Evolutionary conservation across 2,329 filamentous ascomycete genomes (phyloP).

Genomic region (Ascochyta clinopodiicola): DNA sequence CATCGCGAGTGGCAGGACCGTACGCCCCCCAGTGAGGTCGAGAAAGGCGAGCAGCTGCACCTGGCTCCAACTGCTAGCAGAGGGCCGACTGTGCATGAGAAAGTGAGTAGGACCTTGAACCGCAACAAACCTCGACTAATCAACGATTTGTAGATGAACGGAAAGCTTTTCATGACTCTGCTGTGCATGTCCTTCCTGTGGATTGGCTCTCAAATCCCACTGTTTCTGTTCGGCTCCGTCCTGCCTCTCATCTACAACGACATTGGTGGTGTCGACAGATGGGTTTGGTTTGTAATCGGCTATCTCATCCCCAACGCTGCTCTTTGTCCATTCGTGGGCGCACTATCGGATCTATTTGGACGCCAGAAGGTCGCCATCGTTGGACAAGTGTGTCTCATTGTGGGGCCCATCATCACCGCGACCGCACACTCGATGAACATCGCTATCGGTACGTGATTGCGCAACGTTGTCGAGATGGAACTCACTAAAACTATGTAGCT

Average conservation of each 20-base stretch:
- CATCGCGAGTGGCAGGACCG: conserved; percentile 22
- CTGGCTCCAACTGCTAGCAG: conserved; percentile 19
- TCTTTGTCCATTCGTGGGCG: conserved; percentile 69
- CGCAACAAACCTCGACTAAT: not conserved
- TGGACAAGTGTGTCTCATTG: conserved; percentile 44
- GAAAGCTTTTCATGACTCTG: conserved; percentile 61
- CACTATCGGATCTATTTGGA: conserved; percentile 45
- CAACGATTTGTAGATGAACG: conserved; percentile 24
- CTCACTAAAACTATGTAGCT: conserved; percentile 16
- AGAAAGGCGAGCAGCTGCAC: conserved; percentile 23
- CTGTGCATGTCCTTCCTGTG: conserved; percentile 66
- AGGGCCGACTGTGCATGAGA: conserved; percentile 34
- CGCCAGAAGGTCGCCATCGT: conserved; percentile 41
- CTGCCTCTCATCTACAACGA: conserved; percentile 62
- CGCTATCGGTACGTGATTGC: conserved; percentile 30
- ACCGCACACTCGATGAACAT: conserved; percentile 42
- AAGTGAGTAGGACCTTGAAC: conserved; percentile 15
- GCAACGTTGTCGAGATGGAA: too few relatives aligned
- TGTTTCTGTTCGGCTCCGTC: conserved; percentile 55
- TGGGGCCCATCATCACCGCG: conserved; percentile 43
- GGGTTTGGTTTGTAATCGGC: conserved; percentile 61
- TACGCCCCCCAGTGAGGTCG: conserved; percentile 27
- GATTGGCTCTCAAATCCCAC: conserved; percentile 66
- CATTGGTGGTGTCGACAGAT: conserved; percentile 66
- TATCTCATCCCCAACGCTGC: conserved; percentile 65